These are phyloP conservation scores for Metahyphopichia silvanorum DNA, from an alignment of 805 yeast genomes.

Conservation along the genomic window DNA sequence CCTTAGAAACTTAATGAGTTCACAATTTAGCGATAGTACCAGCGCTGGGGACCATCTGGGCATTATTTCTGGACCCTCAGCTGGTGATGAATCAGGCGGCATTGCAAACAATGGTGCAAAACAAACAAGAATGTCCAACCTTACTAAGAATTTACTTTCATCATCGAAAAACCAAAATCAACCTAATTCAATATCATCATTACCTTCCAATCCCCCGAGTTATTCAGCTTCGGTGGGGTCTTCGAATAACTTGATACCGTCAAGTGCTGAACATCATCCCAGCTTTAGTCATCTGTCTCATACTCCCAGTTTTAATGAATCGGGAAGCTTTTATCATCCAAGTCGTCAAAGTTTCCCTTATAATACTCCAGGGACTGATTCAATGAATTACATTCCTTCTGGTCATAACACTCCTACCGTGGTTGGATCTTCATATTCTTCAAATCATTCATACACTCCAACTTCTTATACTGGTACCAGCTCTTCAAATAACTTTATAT, in stretches of 20 bases:
- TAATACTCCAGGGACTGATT: slow-evolving; percentile 8
- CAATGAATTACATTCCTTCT: slow-evolving; percentile 34
- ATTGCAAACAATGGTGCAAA: slow-evolving; percentile 1
- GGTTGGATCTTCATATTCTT: slow-evolving; percentile 40
- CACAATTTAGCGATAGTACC: too few relatives aligned
- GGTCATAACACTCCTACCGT: slow-evolving; percentile 43
- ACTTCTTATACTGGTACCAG: slow-evolving; percentile 16
- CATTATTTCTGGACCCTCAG: too few relatives aligned
- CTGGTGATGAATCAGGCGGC: background rate
- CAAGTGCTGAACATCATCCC: slow-evolving; percentile 1
- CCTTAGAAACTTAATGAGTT: slow-evolving; percentile 5
- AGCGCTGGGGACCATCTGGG: too few relatives aligned
- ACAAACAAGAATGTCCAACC: slow-evolving; percentile 20
- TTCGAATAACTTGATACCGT: slow-evolving; percentile 7
- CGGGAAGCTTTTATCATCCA: background rate
- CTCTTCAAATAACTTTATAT: slow-evolving; percentile 7
- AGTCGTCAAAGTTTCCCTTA: slow-evolving; percentile 2
- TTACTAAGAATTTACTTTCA: slow-evolving; percentile 26
- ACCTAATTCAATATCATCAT: slow-evolving; percentile 1
- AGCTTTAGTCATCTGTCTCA: background rate
- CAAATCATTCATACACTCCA: slow-evolving; percentile 36
- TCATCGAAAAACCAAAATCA: slow-evolving; percentile 7
- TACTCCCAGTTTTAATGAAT: background rate
- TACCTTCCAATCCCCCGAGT: slow-evolving; percentile 6
- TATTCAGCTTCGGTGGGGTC: slow-evolving; percentile 4